These are phyloP conservation scores for Ceratobasidium theobromae DNA, from an alignment of 1,284 basidiomycete species.

Conservation along the genomic window DNA sequence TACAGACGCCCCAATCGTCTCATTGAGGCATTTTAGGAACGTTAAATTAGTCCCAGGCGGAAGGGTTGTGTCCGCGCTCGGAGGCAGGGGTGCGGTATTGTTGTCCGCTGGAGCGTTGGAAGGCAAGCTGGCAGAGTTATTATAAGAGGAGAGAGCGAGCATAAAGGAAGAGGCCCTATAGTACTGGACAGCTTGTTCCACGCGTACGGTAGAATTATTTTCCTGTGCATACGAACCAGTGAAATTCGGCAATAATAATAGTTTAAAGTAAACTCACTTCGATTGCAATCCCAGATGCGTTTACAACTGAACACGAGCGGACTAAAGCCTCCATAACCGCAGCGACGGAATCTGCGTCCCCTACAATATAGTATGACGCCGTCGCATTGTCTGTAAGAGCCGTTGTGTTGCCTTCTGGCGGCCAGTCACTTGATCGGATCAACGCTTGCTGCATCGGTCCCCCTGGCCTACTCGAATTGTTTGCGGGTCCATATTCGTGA, in stretches of 20 bases:
- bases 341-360: constrained; percentile 38
- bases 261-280: constrained; percentile 17
- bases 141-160: constrained; percentile 39
- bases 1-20: constrained; percentile 33
- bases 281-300: constrained; percentile 29
- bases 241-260: neutral
- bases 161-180: constrained; percentile 41
- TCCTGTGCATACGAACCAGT: neutral
- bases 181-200: constrained; percentile 41
- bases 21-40: constrained; percentile 34
- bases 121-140: constrained; percentile 38
- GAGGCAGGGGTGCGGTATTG: constrained; percentile 12
- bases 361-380: constrained; percentile 38
- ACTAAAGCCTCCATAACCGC: constrained; percentile 38
- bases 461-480: constrained; percentile 37
- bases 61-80: constrained; percentile 29
- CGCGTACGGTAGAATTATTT: constrained; percentile 30
- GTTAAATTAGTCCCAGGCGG: constrained; percentile 30
- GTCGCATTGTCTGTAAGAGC: constrained; percentile 32
- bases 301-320: constrained; percentile 37
- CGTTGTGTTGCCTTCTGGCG: constrained; percentile 13
- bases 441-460: constrained; percentile 34
- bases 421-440: constrained; percentile 31
- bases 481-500: constrained; percentile 35
- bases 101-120: constrained; percentile 32